Evolutionary conservation across 495 filamentous ascomycete species (phyloP), one percentile per base, ranked within the genome.

Genomic region (Ascodesmis nigricans): DNA sequence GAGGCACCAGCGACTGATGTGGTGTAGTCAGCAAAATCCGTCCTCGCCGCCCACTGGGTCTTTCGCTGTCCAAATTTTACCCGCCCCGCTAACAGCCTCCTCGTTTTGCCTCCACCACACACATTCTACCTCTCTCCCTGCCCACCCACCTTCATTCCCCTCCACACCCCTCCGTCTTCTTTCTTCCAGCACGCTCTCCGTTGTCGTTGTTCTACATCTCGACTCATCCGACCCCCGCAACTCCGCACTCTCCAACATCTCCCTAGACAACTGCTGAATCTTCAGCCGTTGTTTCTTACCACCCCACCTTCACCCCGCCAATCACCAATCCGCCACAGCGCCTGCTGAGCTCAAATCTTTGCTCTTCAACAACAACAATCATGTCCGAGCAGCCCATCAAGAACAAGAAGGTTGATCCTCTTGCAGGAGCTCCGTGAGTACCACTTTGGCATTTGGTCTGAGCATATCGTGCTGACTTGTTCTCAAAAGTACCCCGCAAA

Each of bases 321-420:
- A 20, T 9, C 14, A 18, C 14, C 29, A 2, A n/a, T 6, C 7
- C 7, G 17, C 6, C 29, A 1, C 13, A 14, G 1, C 7, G n/a
- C 5, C 15, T 13, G 15, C n/a, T 14, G 15, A 1, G 10, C 5
- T 19, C 3, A 5, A 25, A 25, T 6, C 11, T 47, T 36, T 29
- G 29, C 35, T 31, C 43, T 56, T 63, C 29, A 29, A 47, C 37
- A 39, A 37, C 49, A 21, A 22, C 23, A 37, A 24, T 36, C 49
- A 91, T 91, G 80, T 80, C 80, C 52, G 80, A 87, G 53, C 35
- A 37, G 18, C 78, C 78, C 46, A 84, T 84, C 60, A 74, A 74
- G 53, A 82, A 82, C 58, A 84, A 83, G 65, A 81, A 78, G 59
- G 58, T 74, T 25, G 78, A 84, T 55, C 38, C 45, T 36, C 69